Evolutionary conservation across 768 basidiomycete species (phyloP), one percentile per base, ranked within the genome.

Genomic region (Paxillus ammoniavirescens): DNA sequence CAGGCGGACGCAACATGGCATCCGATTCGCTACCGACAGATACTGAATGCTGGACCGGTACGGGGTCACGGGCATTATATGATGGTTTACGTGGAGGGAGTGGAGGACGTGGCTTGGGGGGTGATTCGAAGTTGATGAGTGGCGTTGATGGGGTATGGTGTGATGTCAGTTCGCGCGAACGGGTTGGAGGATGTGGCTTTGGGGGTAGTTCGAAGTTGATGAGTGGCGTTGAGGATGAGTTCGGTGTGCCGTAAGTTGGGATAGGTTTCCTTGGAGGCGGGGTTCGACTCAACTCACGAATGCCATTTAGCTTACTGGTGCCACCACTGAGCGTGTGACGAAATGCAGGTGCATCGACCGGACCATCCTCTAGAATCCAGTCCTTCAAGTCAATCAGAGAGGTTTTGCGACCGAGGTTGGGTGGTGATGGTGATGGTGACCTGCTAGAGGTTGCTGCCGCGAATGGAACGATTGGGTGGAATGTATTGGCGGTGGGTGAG

Each of bases 301-400:
- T 51, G 42, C 48, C 59, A 44, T 60, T 71, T 8, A 55, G 43
- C 42, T 53, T 58, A 45, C 47, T 15, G 33, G 45, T 28, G 37
- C 59, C 56, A n/a, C 30, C n/a, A 5, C 42, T 40, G 46, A 51
- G 49, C 3, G 58, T 15, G 45, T 47, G 67, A 47, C 26, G 53
- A 42, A 50, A 33, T 8, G 49, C 18, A n/a, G 53, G 56, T 3
- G 41, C 49, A n/a, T 60, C 59, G 5, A 71, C 66, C 21, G 79
- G 75, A 9, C 80, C 82, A 57, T 85, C 83, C 45, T 85, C 86
- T 50, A 87, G 73, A 49, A 87, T 78, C 86, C 87, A 89, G 66
- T 89, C 87, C 53, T 79, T 80, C 53, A 89, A 74, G 69, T 89
- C 87, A 58, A 88, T 80, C 49, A 87, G 73, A 35, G 87, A 87